Evolutionary conservation across 495 filamentous ascomycete species (phyloP), one percentile per base, ranked within the genome.

Genomic region (Podospora fimiseda): DNA sequence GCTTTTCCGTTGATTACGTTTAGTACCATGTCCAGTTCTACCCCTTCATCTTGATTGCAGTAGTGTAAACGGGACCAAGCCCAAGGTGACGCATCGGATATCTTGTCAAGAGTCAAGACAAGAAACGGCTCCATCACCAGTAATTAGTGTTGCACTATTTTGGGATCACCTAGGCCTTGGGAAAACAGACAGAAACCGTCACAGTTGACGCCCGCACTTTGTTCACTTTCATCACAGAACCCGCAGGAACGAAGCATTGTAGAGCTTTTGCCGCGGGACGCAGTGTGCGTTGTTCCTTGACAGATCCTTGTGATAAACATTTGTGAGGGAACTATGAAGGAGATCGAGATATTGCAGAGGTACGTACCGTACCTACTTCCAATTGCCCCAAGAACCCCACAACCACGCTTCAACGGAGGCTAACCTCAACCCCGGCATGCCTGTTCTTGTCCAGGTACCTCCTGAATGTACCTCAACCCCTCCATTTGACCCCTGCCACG

Each of bases 401-500:
- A 5, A 33, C 27, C n/a, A 11, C 27, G 27, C 6, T 33, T 33
- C 27, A 33, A 33, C 27, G 11, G 27, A 33, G 27, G 27, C 27
- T 47, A 47, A 47, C 24, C 27, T 30, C 22, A 6, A 27, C 44
- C 44, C 24, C n/a, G 16, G 44, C 16, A 15, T 47, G 44, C n/a
- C 44, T n/a, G n/a, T n/a, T n/a, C n/a, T n/a, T n/a, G 39, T 41
- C 39, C 39, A 18, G 11, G 11, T 18, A 47, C 44, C 44, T 47
- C 44, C 44, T 47, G 44, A 47, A 47, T 47, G 44, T 47, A 47
- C 22, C 44, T 8, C 2, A 47, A 47, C 44, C 44, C 41, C 47
- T 50, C 49, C 53, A 56, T 11, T 5, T 33, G 37, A 51, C 48
- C 48, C 50, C 37, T 55, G 15, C 43, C 52, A 43, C 37, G 22